Conservation (phyloP, 2,329 filamentous ascomycete genomes). For the Annulohypoxylon truncatum region DNA sequence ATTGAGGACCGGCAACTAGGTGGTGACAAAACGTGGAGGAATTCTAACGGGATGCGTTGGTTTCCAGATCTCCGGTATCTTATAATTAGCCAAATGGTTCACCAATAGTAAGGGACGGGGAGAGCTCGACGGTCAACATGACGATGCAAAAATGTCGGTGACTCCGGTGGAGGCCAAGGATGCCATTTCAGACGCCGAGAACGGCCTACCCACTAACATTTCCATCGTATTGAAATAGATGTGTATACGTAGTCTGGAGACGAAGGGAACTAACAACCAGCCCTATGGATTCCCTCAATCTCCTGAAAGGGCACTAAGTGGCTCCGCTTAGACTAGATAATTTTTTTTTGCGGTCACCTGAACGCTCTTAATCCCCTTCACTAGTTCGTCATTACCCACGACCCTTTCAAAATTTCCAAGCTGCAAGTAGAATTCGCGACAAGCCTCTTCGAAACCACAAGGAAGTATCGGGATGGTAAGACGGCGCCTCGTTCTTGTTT, state of each 20-base stretch:
- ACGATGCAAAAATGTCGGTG: slow-evolving; percentile 29
- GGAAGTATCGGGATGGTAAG: not conserved
- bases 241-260: too few relatives aligned
- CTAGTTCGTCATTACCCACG: slow-evolving; percentile 15
- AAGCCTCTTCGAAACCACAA: not conserved
- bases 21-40: slow-evolving; percentile 5
- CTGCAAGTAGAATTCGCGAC: not conserved
- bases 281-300: slow-evolving; percentile 24
- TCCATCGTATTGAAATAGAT: slow-evolving; percentile 16
- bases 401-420: not conserved
- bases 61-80: slow-evolving; percentile 4
- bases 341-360: slow-evolving; percentile 36
- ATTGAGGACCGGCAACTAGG: slow-evolving; percentile 1
- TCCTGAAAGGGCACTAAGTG: slow-evolving; percentile 4
- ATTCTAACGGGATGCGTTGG: not conserved
- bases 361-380: slow-evolving; percentile 7
- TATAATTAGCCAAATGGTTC: not conserved
- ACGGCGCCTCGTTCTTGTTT: slow-evolving; percentile 18
- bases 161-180: slow-evolving; percentile 34
- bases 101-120: not conserved
- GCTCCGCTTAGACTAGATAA: slow-evolving; percentile 20
- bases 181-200: slow-evolving; percentile 27
- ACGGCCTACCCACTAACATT: slow-evolving; percentile 24
- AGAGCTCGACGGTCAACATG: not conserved
- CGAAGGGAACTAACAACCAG: slow-evolving; percentile 11